phyloP scores from a whole-genome alignment of 768 basidiomycete genomes.

The Amanita rubescens region DNA sequence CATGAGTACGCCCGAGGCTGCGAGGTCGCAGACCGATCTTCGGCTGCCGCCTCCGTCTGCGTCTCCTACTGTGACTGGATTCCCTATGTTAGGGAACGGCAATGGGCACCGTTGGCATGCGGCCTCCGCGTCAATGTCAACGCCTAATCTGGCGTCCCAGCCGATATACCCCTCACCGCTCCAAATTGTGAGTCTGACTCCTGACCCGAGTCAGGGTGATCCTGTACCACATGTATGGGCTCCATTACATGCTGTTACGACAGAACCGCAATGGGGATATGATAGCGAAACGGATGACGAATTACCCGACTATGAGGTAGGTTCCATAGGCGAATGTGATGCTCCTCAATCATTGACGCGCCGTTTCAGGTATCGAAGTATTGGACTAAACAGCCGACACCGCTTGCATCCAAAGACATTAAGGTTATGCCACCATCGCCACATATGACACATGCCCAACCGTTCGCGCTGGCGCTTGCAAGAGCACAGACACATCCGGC shows the following conservation, averaged over 20 bases:
- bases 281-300: background rate
- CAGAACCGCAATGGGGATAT: background rate
- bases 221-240: background rate
- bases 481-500: conserved; percentile 2
- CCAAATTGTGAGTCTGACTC: background rate
- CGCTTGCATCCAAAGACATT: background rate
- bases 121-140: background rate
- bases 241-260: background rate
- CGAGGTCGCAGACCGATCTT: conserved; percentile 2
- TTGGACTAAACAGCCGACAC: background rate
- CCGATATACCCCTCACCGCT: background rate
- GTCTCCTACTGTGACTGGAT: background rate
- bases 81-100: background rate
- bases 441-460: background rate
- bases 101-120: background rate
- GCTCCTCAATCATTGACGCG: background rate
- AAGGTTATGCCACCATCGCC: background rate
- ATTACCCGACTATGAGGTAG: background rate
- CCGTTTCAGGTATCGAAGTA: background rate
- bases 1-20: background rate
- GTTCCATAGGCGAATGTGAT: background rate
- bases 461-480: background rate
- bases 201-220: background rate
- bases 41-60: background rate
- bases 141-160: conserved; percentile 1